Evolutionary conservation across 2,329 filamentous ascomycete genomes (phyloP).

Genomic region (Emergomyces pasteurianus): DNA sequence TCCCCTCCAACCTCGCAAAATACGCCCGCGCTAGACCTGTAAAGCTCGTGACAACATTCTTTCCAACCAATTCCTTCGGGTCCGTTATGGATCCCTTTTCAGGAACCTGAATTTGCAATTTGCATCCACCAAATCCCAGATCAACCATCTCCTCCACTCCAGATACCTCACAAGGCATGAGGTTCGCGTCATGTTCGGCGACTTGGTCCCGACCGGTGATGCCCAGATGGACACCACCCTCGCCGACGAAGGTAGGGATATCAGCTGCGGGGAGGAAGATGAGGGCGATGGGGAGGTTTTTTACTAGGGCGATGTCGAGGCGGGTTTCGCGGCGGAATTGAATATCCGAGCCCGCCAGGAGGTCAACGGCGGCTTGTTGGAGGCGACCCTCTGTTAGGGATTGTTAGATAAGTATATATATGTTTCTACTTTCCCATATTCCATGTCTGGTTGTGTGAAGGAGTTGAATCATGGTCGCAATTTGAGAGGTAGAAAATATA

Average conservation of each 20-base stretch:
- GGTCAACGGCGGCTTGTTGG: slow-evolving; percentile 74
- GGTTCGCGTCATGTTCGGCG: slow-evolving; percentile 65
- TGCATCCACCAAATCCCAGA: slow-evolving; percentile 80
- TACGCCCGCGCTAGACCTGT: slow-evolving; percentile 72
- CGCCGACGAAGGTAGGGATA: slow-evolving; percentile 93
- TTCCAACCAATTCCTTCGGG: slow-evolving; percentile 71
- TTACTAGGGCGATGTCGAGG: slow-evolving; percentile 93
- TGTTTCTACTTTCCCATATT: background rate
- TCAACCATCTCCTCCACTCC: slow-evolving; percentile 81
- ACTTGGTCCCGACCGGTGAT: slow-evolving; percentile 94
- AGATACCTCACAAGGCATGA: slow-evolving; percentile 27
- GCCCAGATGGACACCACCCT: slow-evolving; percentile 83
- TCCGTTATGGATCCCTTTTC: slow-evolving; percentile 62
- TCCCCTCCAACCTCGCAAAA: slow-evolving; percentile 63
- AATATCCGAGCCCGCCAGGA: slow-evolving; percentile 87
- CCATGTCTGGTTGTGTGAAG: background rate
- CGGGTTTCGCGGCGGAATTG: slow-evolving; percentile 92
- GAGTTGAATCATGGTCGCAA: slow-evolving; percentile 2
- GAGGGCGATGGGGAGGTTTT: slow-evolving; percentile 89
- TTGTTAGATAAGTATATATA: slow-evolving; percentile 7
- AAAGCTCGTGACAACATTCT: slow-evolving; percentile 93
- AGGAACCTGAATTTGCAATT: slow-evolving; percentile 92
- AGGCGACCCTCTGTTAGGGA: slow-evolving; percentile 68
- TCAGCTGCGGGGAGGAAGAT: slow-evolving; percentile 95
- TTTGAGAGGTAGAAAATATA: slow-evolving; percentile 3